Evolutionary conservation across 148 eudicot genomes (phyloP), one percentile per base, ranked within the genome.

Genomic region (Camellia lanceoleosa): DNA sequence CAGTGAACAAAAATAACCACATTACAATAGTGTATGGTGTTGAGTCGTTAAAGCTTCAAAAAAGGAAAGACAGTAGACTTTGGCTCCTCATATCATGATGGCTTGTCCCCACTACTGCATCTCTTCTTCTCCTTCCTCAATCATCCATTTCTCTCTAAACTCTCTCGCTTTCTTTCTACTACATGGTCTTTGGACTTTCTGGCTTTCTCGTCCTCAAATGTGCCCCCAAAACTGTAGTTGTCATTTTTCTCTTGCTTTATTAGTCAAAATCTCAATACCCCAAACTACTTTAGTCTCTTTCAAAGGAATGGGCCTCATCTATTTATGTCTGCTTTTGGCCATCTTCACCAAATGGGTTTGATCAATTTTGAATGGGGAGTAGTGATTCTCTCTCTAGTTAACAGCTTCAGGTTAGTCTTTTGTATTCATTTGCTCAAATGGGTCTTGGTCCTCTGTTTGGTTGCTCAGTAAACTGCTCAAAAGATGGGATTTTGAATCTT

Each of bases 101-200:
- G 78, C 86, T 86, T 85, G 87, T 84, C 73, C 54, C 47, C 87
- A 84, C 84, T 82, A 79, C 75, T 61, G 42, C 59, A 38, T 42
- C 82, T 65, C 13, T 20, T n/a, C 14, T 7, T 38, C 49, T 14
- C 11, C 60, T 71, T 9, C 74, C 49, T 54, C 74, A 46, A 74
- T 74, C 19, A 16, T 61, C 62, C 52, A 44, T 19, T 46, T 58
- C 42, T 54, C 60, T 42, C 71, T 70, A 47, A 12, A 43, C 68
- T 64, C 68, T 64, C 23, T 46, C 73, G 51, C 52, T 74, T 44
- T 74, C 77, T 56, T 51, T 8, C 59, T 15, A 6, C 38, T 12
- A 43, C 47, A 58, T 9, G 8, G 8, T 75, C 16, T 75, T 19
- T 46, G 55, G 43, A 41, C 44, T 11, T 10, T 4, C 41, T 75